Evolutionary conservation across 2,329 filamentous ascomycete species (phyloP).

Genomic region (Sclerotinia minor): DNA sequence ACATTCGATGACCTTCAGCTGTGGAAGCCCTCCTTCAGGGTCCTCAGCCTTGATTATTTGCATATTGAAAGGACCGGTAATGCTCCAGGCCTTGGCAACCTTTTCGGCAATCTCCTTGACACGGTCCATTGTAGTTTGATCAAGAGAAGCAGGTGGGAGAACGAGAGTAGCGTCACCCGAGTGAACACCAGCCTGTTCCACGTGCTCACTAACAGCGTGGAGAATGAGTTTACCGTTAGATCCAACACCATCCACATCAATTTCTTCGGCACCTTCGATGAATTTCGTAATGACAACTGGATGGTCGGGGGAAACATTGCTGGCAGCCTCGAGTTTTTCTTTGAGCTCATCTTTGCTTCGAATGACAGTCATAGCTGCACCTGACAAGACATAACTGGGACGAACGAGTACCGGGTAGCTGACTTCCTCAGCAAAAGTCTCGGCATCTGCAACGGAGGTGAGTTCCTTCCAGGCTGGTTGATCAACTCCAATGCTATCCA

Average conservation of each 20-base stretch:
- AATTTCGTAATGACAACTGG: slow-evolving; percentile 98
- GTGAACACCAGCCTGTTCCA: slow-evolving; percentile 97
- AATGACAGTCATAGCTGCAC: slow-evolving; percentile 98
- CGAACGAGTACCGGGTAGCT: slow-evolving; percentile 94
- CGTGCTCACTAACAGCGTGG: slow-evolving; percentile 92
- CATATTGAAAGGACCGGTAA: slow-evolving; percentile 99
- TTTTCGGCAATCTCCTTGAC: slow-evolving; percentile 95
- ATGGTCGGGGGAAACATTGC: slow-evolving; percentile 90
- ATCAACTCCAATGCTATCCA: slow-evolving; percentile 95
- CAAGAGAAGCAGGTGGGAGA: slow-evolving; percentile 79
- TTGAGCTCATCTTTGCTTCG: slow-evolving; percentile 83
- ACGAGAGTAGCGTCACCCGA: slow-evolving; percentile 96
- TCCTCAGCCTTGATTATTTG: slow-evolving; percentile 94
- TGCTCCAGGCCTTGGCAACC: slow-evolving; percentile 95
- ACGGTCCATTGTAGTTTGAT: slow-evolving; percentile 74
- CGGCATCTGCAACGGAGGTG: slow-evolving; percentile 83
- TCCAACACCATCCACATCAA: slow-evolving; percentile 92
- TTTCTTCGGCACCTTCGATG: slow-evolving; percentile 94
- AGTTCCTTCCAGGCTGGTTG: slow-evolving; percentile 98
- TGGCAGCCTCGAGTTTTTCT: slow-evolving; percentile 90
- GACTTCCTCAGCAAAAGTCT: slow-evolving; percentile 79
- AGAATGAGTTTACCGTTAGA: slow-evolving; percentile 82
- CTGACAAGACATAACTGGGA: slow-evolving; percentile 92
- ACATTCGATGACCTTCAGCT: slow-evolving; percentile 96
- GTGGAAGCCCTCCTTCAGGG: slow-evolving; percentile 70